These are phyloP conservation scores for Kluyveromyces dobzhanskii DNA, from an alignment of 805 yeast species.

Conservation along the genomic window DNA sequence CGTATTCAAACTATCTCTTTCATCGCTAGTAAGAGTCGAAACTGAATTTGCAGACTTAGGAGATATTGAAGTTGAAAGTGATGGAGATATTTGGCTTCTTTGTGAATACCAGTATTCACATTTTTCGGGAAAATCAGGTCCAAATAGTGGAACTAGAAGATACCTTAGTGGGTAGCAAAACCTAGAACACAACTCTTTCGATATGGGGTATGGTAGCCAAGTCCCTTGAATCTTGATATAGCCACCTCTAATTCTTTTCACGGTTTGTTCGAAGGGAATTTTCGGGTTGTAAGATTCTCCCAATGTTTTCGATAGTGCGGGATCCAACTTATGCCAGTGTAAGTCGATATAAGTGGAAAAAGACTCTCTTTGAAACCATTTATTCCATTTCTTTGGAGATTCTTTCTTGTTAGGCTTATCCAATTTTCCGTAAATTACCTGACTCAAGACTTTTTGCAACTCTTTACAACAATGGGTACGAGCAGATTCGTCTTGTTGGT, in stretches of 20 bases:
- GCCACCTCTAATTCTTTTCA: slow-evolving; percentile 79
- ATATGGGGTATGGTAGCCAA: slow-evolving; percentile 73
- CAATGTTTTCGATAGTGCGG: slow-evolving; percentile 12
- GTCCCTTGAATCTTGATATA: slow-evolving; percentile 89
- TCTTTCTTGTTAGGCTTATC: slow-evolving; percentile 4
- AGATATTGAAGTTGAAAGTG: slow-evolving; percentile 1
- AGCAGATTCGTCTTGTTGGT: slow-evolving; percentile 4
- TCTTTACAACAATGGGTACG: slow-evolving; percentile 8
- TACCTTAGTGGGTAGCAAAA: slow-evolving; percentile 74
- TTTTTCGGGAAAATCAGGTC: slow-evolving; percentile 43
- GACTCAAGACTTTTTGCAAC: slow-evolving; percentile 8
- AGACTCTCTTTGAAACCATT: slow-evolving; percentile 6
- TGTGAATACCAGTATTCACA: slow-evolving; percentile 22
- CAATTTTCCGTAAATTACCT: slow-evolving; percentile 7
- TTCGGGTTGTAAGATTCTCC: slow-evolving; percentile 8
- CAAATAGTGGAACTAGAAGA: slow-evolving; percentile 74
- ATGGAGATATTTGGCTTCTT: background rate
- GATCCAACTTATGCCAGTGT: slow-evolving; percentile 26
- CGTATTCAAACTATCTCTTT: slow-evolving; percentile 1
- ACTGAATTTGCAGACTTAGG: background rate
- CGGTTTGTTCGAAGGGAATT: slow-evolving; percentile 16
- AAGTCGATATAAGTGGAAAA: slow-evolving; percentile 21
- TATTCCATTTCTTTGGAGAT: slow-evolving; percentile 12
- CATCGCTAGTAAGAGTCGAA: slow-evolving; percentile 1
- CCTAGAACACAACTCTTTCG: slow-evolving; percentile 56